Conservation (phyloP, 1,284 basidiomycete genomes). For the Mycena sp. region DNA sequence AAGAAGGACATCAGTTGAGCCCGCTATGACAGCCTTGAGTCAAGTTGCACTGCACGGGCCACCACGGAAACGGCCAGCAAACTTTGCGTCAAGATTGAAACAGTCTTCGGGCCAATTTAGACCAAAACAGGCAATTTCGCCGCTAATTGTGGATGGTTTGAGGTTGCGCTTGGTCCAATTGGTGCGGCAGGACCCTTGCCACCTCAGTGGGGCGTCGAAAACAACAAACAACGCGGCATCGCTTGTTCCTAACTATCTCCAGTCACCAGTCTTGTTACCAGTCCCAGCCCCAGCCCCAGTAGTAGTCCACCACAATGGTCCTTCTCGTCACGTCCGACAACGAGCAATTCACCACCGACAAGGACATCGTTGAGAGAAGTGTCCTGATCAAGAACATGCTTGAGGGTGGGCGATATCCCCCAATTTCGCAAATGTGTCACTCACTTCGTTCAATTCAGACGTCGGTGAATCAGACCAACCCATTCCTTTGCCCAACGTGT, state of each 20-base stretch:
- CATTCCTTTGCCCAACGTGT: conserved; percentile 97
- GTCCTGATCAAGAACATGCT: conserved; percentile 99
- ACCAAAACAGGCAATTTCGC: no score
- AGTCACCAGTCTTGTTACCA: background rate
- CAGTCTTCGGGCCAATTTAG: no score
- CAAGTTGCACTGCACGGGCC: background rate
- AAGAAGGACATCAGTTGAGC: conserved; percentile 53
- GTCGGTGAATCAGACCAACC: conserved; percentile 92
- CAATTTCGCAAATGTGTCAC: conserved; percentile 12
- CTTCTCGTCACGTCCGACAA: conserved; percentile 93
- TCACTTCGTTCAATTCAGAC: conserved; percentile 61
- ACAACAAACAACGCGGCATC: background rate
- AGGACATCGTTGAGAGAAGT: conserved; percentile 94
- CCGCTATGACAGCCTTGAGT: conserved; percentile 23
- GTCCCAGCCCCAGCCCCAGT: no score
- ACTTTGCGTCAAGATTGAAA: no score
- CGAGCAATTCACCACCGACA: conserved; percentile 94
- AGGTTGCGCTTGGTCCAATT: no score
- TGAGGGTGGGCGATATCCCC: conserved; percentile 73
- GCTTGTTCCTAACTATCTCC: no score
- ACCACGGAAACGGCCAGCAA: no score
- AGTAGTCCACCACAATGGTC: conserved; percentile 31
- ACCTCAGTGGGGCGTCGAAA: background rate
- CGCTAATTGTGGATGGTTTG: no score
- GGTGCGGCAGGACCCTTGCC: background rate